Evolutionary conservation across 2,329 filamentous ascomycete species (phyloP), one percentile per base, ranked within the genome.

Genomic region (Plectosphaerella cucumerina): DNA sequence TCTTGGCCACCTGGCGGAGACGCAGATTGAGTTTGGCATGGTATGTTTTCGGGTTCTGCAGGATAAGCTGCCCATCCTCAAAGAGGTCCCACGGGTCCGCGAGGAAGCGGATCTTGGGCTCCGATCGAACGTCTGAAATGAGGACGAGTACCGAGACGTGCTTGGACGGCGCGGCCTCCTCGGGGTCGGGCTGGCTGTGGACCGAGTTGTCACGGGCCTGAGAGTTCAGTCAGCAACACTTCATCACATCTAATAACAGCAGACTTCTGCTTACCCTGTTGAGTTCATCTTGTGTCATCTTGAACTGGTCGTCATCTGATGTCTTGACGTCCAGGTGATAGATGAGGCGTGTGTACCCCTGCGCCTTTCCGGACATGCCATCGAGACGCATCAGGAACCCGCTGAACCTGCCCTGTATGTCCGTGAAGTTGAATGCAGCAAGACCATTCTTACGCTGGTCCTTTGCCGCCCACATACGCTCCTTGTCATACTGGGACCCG

Each of bases 241-340:
- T 14, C 35, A 14, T 39, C 14, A 39, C 6, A 39, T 15, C 15
- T 39, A 39, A 3, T 6, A n/a, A n/a, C 35, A 14, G 9, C 3
- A 39, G 9, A 20, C 42, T 44, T 18, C 3, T 20, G 4, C 51
- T 41, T 26, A 53, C 51, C 21, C 51, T n/a, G 22, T 50, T 44
- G 5, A 53, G 51, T 31, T 53, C 48, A 2, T 47, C 47, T 21
- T 53, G 48, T 23, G 48, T 44, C 10, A 53, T 23, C 31, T 41
- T 43, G 26, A 53, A 53, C 1, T 8, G 2, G 5, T 41, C 10
- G 15, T 44, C n/a, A 22, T 21, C 39, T 12, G 39, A 31, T 4
- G 43, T 44, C 41, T 53, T 53, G 37, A 53, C 48, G n/a, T 53
- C 51, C 4, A 53, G 39, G 17, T 53, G 48, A 35, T 53, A 53